phyloP scores from a whole-genome alignment of 208 protist genomes.

The Crithidia acanthocephali region DNA sequence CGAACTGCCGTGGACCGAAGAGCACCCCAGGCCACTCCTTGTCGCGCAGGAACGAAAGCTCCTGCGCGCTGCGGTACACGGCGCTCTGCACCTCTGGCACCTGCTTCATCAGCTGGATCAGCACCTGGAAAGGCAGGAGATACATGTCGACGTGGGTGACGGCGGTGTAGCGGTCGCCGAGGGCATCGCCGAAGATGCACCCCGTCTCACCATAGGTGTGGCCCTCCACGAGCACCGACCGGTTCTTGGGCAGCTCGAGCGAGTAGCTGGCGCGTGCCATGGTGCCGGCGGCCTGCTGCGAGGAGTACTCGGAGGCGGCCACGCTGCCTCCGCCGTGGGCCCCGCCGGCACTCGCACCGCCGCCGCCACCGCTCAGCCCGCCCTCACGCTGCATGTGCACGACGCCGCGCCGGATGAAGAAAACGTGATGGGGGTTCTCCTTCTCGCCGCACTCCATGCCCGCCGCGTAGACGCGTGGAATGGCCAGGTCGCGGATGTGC shows the following conservation, averaged over 20 bases:
- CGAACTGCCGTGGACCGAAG: conserved; percentile 46
- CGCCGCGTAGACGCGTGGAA: conserved; percentile 66
- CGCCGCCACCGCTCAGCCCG: conserved; percentile 11
- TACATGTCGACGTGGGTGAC: conserved; percentile 83
- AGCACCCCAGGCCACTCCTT: conserved; percentile 48
- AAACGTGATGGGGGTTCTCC: conserved; percentile 56
- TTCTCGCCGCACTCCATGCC: conserved; percentile 71
- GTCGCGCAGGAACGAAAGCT: conserved; percentile 47
- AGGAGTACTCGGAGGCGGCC: conserved; percentile 17
- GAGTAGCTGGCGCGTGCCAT: conserved; percentile 16
- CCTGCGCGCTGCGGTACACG: conserved; percentile 58
- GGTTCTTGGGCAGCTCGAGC: conserved; percentile 46
- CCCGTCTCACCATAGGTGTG: conserved; percentile 83
- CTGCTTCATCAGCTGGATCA: conserved; percentile 86
- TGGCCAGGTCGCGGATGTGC: conserved; percentile 56
- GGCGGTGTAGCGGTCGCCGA: conserved; percentile 59
- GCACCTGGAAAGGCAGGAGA: conserved; percentile 69
- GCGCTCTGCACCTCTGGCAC: conserved; percentile 53
- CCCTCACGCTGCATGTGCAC: conserved; percentile 62
- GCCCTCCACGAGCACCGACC: conserved; percentile 68
- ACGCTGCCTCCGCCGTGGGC: neutral
- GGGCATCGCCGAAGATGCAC: conserved; percentile 74
- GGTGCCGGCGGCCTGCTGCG: conserved; percentile 6
- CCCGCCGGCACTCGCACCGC: neutral
- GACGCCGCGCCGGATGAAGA: conserved; percentile 78